phyloP scores from a whole-genome alignment of 148 eudicot genomes.

The Diospyros lotus region DNA sequence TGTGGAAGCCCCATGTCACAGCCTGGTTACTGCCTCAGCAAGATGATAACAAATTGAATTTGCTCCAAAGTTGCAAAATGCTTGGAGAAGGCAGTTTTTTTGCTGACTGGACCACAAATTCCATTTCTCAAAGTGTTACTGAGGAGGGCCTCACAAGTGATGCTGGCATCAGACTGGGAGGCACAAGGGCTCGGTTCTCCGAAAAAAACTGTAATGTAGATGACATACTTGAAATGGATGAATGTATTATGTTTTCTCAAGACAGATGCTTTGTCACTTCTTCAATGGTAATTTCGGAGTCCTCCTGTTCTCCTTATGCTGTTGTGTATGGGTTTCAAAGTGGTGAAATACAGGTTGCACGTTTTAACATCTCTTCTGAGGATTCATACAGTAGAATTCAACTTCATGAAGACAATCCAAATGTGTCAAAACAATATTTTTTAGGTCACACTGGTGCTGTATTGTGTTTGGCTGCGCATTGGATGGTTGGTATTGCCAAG shows the following conservation, averaged over 20 bases:
- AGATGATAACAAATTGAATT: constrained; percentile 25
- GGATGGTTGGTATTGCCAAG: constrained; percentile 35
- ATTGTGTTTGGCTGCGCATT: constrained; percentile 86
- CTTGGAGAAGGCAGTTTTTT: constrained; percentile 55
- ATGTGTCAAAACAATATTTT: constrained; percentile 45
- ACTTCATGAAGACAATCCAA: constrained; percentile 29
- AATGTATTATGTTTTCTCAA: constrained; percentile 20
- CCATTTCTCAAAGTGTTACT: constrained; percentile 14
- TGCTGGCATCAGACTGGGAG: constrained; percentile 5
- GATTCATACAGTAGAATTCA: constrained; percentile 24
- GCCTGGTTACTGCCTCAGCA: constrained; percentile 52
- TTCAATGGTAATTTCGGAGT: constrained; percentile 83
- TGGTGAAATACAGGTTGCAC: constrained; percentile 79
- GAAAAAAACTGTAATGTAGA: constrained; percentile 8
- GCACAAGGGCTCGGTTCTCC: constrained; percentile 13
- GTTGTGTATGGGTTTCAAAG: constrained; percentile 78
- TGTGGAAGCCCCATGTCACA: constrained; percentile 80
- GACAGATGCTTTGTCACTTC: constrained; percentile 53
- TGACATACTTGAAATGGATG: constrained; percentile 24
- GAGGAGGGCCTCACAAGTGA: constrained; percentile 19
- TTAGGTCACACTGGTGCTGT: constrained; percentile 78
- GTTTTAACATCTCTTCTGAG: constrained; percentile 37
- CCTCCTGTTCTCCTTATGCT: constrained; percentile 56
- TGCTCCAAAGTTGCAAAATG: constrained; percentile 34
- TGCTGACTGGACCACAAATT: constrained; percentile 36